Percentiles rank a stretch among this genome's conserved stretches.
Conservation (phyloP, 805 yeast species). For the Saturnispora serradocipensis region DNA sequence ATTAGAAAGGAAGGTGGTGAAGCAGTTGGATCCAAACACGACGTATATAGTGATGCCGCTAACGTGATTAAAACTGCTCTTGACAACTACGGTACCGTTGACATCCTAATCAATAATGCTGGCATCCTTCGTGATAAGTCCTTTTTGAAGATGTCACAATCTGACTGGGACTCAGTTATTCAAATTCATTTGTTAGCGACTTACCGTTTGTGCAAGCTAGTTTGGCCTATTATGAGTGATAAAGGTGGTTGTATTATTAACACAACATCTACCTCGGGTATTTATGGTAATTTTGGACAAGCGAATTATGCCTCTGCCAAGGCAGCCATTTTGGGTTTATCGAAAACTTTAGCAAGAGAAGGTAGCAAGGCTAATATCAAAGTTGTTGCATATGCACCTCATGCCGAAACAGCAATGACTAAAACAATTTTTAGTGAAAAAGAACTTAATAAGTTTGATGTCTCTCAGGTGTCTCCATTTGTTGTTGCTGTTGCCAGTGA, state of each 20-base stretch:
- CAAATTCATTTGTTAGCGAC: constrained; percentile 81
- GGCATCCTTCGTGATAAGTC: constrained; percentile 90
- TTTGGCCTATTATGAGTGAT: constrained; percentile 82
- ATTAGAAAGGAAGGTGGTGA: constrained; percentile 55
- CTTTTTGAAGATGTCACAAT: constrained; percentile 72
- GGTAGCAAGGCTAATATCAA: constrained; percentile 71
- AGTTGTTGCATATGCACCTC: constrained; percentile 87
- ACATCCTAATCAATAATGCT: constrained; percentile 84
- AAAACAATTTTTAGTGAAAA: constrained; percentile 70
- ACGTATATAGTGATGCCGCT: constrained; percentile 68
- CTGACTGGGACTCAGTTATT: constrained; percentile 74
- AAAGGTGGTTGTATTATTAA: constrained; percentile 76
- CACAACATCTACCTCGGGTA: constrained; percentile 92
- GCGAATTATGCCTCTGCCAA: constrained; percentile 94
- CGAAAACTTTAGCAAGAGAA: constrained; percentile 82
- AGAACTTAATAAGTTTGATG: constrained; percentile 76
- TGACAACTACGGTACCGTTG: constrained; percentile 70
- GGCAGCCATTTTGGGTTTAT: constrained; percentile 76
- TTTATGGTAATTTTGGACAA: constrained; percentile 96
- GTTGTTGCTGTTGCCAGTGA: constrained; percentile 74
- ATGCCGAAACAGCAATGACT: constrained; percentile 98
- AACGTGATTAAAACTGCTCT: constrained; percentile 71
- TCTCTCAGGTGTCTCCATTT: constrained; percentile 85
- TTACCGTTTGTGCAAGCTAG: constrained; percentile 71
- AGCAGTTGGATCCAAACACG: constrained; percentile 78